Evolutionary conservation across 2,329 filamentous ascomycete species (phyloP).

Genomic region (Bipolaris bicolor): DNA sequence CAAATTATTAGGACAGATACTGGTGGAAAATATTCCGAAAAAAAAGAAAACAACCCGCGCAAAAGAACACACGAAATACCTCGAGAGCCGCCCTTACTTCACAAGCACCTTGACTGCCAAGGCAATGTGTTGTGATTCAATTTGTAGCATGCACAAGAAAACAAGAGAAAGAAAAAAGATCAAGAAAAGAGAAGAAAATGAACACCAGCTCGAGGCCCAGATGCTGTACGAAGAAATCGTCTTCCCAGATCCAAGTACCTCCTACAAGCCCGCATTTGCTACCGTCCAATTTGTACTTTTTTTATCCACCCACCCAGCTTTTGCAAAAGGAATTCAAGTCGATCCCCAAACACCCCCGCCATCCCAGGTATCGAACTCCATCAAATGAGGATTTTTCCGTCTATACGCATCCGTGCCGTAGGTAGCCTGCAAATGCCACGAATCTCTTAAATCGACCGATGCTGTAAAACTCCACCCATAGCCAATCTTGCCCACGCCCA

Average conservation of each 20-base stretch:
- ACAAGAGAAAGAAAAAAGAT: conserved; percentile 11
- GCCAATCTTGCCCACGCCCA: conserved; percentile 44
- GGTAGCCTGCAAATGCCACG: conserved; percentile 48
- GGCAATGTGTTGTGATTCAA: conserved; percentile 19
- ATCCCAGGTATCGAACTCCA: conserved; percentile 49
- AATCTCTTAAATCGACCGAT: conserved; percentile 48
- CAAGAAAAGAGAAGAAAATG: conserved; percentile 10
- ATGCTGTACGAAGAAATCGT: conserved; percentile 20
- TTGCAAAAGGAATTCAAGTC: conserved; percentile 31
- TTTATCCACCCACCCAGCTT: conserved; percentile 42
- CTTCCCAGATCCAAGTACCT: conserved; percentile 28
- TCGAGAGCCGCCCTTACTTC: conserved; percentile 7
- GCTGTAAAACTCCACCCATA: conserved; percentile 45
- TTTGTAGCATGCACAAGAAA: conserved; percentile 18
- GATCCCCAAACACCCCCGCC: conserved; percentile 42
- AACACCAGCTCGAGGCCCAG: conserved; percentile 17
- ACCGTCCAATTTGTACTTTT: conserved; percentile 39
- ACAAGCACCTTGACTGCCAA: conserved; percentile 13
- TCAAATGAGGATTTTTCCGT: conserved; percentile 44
- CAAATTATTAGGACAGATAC: conserved; percentile 8
- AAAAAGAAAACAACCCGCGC: conserved; percentile 1
- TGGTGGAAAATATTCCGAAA: conserved; percentile 7
- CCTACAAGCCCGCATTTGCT: conserved; percentile 30
- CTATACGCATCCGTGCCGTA: conserved; percentile 46
- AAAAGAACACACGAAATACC: conserved; percentile 5